Conservation (phyloP, 2,329 filamentous ascomycete genomes). For the Chaetomiaceae sp. region DNA sequence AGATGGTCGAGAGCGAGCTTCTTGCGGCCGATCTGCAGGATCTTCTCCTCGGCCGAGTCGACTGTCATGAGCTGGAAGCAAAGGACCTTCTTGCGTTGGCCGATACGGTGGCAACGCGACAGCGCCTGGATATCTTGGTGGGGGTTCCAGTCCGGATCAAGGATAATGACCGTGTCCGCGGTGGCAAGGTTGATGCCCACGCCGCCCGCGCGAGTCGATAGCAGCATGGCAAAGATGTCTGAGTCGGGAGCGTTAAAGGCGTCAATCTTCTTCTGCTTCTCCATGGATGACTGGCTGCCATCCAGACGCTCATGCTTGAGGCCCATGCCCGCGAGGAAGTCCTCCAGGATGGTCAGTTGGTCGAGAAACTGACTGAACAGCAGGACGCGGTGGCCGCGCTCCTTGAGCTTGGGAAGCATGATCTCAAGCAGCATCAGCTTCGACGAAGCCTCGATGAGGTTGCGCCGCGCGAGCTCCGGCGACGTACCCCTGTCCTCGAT, state of each 20-base stretch:
- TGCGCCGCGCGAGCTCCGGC: slow-evolving; percentile 62
- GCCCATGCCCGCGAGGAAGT: slow-evolving; percentile 76
- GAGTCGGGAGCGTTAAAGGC: slow-evolving; percentile 85
- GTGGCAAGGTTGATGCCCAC: slow-evolving; percentile 97
- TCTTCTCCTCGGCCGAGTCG: slow-evolving; percentile 86
- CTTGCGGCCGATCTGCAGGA: slow-evolving; percentile 90
- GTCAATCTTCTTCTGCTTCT: slow-evolving; percentile 94
- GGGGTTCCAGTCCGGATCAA: slow-evolving; percentile 95
- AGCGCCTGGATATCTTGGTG: slow-evolving; percentile 97
- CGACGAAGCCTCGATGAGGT: slow-evolving; percentile 84
- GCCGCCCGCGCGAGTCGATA: slow-evolving; percentile 91
- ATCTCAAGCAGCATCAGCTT: slow-evolving; percentile 81
- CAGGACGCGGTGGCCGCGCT: slow-evolving; percentile 82
- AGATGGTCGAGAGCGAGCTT: slow-evolving; percentile 96
- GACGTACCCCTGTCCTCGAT: slow-evolving; percentile 78
- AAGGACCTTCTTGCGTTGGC: slow-evolving; percentile 91
- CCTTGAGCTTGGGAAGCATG: slow-evolving; percentile 81
- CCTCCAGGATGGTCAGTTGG: slow-evolving; percentile 85
- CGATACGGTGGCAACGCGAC: slow-evolving; percentile 90
- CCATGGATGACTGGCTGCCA: slow-evolving; percentile 71
- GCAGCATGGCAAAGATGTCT: slow-evolving; percentile 78
- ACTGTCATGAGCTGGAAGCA: slow-evolving; percentile 94
- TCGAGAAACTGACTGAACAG: slow-evolving; percentile 95
- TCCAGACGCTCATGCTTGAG: slow-evolving; percentile 77
- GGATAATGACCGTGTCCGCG: slow-evolving; percentile 95